A percentile compares a stretch with the other conserved stretches of the same genome.
These are phyloP conservation scores for Phialophora macrospora DNA, from an alignment of 2,329 filamentous ascomycete genomes.

Conservation along the genomic window DNA sequence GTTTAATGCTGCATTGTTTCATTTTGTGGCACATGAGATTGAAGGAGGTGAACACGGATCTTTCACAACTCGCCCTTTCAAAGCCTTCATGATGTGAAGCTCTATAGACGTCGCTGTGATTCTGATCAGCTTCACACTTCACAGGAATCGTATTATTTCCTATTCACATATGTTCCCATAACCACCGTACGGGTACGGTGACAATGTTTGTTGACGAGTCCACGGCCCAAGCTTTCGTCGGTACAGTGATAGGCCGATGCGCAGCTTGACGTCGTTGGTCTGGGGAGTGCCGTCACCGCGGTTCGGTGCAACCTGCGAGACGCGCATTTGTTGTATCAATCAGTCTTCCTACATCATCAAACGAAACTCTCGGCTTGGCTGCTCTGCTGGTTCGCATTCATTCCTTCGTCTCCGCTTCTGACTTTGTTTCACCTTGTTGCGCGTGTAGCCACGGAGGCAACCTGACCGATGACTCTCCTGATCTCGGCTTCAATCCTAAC, in stretches of 20 bases:
- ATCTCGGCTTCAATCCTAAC: background rate
- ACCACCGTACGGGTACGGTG: too few relatives aligned
- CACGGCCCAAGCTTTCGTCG: background rate
- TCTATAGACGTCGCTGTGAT: background rate
- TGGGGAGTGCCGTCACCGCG: background rate
- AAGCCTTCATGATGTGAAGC: background rate
- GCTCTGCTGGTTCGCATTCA: background rate
- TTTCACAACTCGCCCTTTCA: background rate
- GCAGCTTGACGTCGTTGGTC: conserved; percentile 7
- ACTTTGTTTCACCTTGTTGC: background rate
- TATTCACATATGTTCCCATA: background rate
- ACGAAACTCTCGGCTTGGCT: background rate
- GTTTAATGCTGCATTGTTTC: background rate
- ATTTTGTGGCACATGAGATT: background rate
- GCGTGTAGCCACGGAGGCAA: background rate
- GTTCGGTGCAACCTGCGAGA: background rate
- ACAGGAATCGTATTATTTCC: background rate
- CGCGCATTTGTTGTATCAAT: background rate
- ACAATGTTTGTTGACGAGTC: background rate
- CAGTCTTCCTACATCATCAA: background rate
- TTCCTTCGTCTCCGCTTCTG: background rate
- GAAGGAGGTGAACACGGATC: background rate
- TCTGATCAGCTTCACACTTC: too few relatives aligned
- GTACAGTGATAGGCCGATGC: background rate
- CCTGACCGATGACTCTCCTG: background rate